Evolutionary conservation across 352 stramenopile species (phyloP).

Genomic region (Blastocystis sp.): DNA sequence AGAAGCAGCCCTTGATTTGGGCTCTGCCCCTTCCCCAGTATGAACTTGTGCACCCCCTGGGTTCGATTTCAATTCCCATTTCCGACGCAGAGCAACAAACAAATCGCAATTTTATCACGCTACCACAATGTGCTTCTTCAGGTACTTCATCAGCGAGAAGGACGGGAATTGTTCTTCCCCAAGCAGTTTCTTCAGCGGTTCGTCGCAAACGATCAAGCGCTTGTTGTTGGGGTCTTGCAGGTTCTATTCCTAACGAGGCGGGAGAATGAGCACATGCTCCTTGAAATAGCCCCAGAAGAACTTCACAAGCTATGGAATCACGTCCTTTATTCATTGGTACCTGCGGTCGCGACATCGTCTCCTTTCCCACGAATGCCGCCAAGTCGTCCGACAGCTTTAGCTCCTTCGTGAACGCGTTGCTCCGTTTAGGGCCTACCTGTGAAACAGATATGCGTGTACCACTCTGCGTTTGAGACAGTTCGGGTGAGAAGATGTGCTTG

Average conservation of each 20-base stretch:
- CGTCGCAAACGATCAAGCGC: slow-evolving; percentile 4
- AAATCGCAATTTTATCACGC: too few relatives aligned
- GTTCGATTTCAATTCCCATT: too few relatives aligned
- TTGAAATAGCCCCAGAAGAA: slow-evolving; percentile 27
- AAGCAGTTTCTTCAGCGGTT: not conserved
- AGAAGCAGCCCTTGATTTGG: too few relatives aligned
- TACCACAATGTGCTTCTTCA: slow-evolving; percentile 9
- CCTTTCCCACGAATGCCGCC: not conserved
- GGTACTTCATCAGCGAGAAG: slow-evolving; percentile 18
- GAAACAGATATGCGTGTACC: not conserved
- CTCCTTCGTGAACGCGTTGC: not conserved
- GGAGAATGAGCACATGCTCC: not conserved
- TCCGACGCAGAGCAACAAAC: too few relatives aligned
- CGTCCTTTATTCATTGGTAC: not conserved
- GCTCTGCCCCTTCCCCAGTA: too few relatives aligned
- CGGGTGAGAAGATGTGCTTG: slow-evolving; percentile 18
- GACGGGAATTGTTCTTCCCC: not conserved
- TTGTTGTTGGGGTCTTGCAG: slow-evolving; percentile 17
- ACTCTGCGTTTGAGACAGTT: not conserved
- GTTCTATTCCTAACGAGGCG: not conserved
- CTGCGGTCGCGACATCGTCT: not conserved
- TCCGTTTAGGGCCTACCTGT: not conserved
- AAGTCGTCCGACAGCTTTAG: not conserved
- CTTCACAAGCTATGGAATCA: slow-evolving; percentile 1
- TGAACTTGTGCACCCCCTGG: too few relatives aligned